Base-by-base conservation (phyloP, 345 rosid genomes). In the Gossypioides kirkii region DNA sequence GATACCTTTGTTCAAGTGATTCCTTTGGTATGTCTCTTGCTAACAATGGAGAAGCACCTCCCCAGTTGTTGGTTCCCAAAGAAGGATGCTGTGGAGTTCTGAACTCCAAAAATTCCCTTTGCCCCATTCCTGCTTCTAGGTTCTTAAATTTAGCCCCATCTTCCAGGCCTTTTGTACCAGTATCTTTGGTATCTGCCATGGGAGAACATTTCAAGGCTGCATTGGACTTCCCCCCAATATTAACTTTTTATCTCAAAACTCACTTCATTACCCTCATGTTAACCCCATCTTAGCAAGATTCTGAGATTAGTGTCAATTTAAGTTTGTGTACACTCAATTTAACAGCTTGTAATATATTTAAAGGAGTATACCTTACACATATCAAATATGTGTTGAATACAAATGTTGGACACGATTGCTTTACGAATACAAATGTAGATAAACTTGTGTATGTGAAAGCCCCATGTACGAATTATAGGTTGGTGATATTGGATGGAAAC, bases 51-150 rank as follows among this genome's bases (percentile, higher is more conserved):
- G 90, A 88, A 4, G 83, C 84, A 36, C 87, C 86, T 0, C 92
- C 92, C 92, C 92, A 85, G 63, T 80, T 71, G 74, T 85, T 86
- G 59, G 82, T 83, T 38, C 89, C 89, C 42, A 70, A 49, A 58
- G 87, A 82, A 8, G 89, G 87, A 59, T 85, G 89, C 14, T 85
- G 86, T 2, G 90, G 90, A 69, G 92, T 84, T 78, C 87, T 83
- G 38, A 86, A 88, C 10, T 78, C 86, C 60, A 71, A 3, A 3
- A 77, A 2, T 38, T 72, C 77, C 69, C 77, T 74, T 70, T 78
- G 82, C 77, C 77, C 80, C 84, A 75, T 78, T 41, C 71, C 63
- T 52, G 28, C 9, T 16, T 45, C 8, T 9, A 13, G 10, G 42
- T 6, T 10, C 8, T 0, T 16, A 36, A 25, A 20, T n/a, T 68